Conservation (phyloP, 805 yeast genomes). For the Ogataea dorogensis region DNA sequence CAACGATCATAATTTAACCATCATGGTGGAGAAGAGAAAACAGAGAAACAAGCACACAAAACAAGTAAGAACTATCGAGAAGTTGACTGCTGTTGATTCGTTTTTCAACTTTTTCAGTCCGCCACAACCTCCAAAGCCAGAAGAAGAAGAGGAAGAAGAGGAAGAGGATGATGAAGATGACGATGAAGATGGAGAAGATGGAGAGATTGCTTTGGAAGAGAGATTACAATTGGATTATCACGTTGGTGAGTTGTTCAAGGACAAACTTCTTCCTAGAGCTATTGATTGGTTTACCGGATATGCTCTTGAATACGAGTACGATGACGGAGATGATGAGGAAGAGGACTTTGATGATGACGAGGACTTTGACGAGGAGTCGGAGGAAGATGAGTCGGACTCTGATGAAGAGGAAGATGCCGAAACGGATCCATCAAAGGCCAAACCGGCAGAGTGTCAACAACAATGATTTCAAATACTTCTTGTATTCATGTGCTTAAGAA, state of each 20-base stretch:
- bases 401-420: conserved; percentile 38
- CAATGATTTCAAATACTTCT: too few species aligned
- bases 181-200: conserved; percentile 58
- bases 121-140: conserved; percentile 63
- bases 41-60: conserved; percentile 96
- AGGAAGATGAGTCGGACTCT: conserved; percentile 45
- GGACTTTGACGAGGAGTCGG: conserved; percentile 61
- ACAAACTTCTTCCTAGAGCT: conserved; percentile 92
- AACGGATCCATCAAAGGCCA: conserved; percentile 44
- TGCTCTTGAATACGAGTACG: conserved; percentile 75
- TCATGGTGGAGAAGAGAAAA: conserved; percentile 87
- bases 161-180: conserved; percentile 46
- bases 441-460: conserved; percentile 79
- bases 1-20: conserved; percentile 79
- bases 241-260: conserved; percentile 94
- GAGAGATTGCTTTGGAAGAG: conserved; percentile 74
- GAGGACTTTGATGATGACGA: conserved; percentile 60
- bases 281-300: conserved; percentile 98
- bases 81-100: conserved; percentile 89
- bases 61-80: conserved; percentile 94
- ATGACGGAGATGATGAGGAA: conserved; percentile 50
- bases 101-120: conserved; percentile 96
- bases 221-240: conserved; percentile 90
- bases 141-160: conserved; percentile 45
- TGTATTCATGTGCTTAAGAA: not conserved